These are phyloP conservation scores for Tylopilus vinaceipallidus DNA, from an alignment of 768 basidiomycete genomes.

Conservation along the genomic window DNA sequence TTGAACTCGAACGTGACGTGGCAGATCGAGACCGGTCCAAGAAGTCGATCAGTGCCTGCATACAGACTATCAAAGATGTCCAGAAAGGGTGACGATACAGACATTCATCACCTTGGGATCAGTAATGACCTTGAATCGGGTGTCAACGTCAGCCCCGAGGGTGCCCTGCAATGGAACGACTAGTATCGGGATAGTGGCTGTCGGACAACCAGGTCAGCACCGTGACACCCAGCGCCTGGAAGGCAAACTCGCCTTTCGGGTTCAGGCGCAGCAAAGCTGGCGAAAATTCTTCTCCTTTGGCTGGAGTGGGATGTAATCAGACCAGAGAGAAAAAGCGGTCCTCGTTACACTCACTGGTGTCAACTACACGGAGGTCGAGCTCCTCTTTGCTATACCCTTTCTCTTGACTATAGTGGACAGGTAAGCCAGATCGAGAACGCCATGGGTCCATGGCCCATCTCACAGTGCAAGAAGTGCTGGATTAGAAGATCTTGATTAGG, in stretches of 20 bases:
- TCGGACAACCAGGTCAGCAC: neutral
- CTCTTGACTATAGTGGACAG: constrained; percentile 46
- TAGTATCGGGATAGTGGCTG: constrained; percentile 78
- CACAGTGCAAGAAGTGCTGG: constrained; percentile 58
- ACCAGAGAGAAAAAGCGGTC: neutral
- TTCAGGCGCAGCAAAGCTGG: constrained; percentile 77
- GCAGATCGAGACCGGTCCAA: constrained; percentile 79
- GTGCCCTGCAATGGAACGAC: constrained; percentile 83
- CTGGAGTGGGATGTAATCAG: constrained; percentile 41
- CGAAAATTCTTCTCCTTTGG: constrained; percentile 76
- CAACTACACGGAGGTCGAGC: constrained; percentile 64
- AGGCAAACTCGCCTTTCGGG: constrained; percentile 51
- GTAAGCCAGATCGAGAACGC: neutral
- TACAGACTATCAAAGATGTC: neutral
- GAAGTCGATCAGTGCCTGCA: constrained; percentile 72
- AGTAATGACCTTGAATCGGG: constrained; percentile 75
- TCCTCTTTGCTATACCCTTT: constrained; percentile 86
- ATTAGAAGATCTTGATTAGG: constrained; percentile 1
- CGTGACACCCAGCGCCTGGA: constrained; percentile 3
- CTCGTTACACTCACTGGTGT: constrained; percentile 45
- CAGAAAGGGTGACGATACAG: neutral
- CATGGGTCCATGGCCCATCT: constrained; percentile 17
- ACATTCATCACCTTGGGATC: constrained; percentile 54
- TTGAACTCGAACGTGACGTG: constrained; percentile 65
- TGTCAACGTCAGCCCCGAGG: constrained; percentile 64